Conservation (phyloP, 2,329 filamentous ascomycete species). For the Sarocladium brachiariae region DNA sequence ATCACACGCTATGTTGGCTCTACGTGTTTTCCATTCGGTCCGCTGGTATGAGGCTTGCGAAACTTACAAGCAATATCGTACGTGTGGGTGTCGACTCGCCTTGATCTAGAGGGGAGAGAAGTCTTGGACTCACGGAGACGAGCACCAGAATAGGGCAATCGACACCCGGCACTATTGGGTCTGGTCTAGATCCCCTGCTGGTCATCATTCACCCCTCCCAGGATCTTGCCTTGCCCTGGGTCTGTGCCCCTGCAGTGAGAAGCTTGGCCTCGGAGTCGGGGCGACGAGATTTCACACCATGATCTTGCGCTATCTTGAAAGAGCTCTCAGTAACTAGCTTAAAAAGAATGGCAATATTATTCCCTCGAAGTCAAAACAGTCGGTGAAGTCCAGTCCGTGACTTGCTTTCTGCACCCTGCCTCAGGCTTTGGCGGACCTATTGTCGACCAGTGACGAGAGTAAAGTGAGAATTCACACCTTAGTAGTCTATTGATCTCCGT, state of each 20-base stretch:
- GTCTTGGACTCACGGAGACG: slow-evolving; percentile 1
- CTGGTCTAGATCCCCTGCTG: not conserved
- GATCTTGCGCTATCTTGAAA: too few species aligned
- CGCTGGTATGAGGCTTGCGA: not conserved
- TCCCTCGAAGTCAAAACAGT: not conserved
- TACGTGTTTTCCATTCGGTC: not conserved
- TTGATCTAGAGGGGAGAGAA: not conserved
- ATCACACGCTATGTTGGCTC: slow-evolving; percentile 3
- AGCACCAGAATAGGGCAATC: slow-evolving; percentile 5
- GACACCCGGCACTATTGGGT: slow-evolving; percentile 6
- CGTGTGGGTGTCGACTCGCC: not conserved
- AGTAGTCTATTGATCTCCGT: not conserved
- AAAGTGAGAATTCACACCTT: too few species aligned
- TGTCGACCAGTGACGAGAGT: too few species aligned
- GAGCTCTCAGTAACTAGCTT: too few species aligned
- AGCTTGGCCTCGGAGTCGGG: slow-evolving; percentile 6
- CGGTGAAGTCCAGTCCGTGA: too few species aligned
- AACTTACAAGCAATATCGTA: not conserved
- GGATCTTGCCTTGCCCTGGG: not conserved
- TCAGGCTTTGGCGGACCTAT: too few species aligned
- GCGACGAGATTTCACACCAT: too few species aligned
- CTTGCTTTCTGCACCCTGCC: too few species aligned
- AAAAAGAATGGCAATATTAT: not conserved
- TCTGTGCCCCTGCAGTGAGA: slow-evolving; percentile 1
- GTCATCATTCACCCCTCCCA: not conserved